A percentile compares a stretch with the other conserved stretches of the same genome.
These are phyloP conservation scores for Boletellus emodensis DNA, from an alignment of 768 basidiomycete genomes.

Conservation along the genomic window DNA sequence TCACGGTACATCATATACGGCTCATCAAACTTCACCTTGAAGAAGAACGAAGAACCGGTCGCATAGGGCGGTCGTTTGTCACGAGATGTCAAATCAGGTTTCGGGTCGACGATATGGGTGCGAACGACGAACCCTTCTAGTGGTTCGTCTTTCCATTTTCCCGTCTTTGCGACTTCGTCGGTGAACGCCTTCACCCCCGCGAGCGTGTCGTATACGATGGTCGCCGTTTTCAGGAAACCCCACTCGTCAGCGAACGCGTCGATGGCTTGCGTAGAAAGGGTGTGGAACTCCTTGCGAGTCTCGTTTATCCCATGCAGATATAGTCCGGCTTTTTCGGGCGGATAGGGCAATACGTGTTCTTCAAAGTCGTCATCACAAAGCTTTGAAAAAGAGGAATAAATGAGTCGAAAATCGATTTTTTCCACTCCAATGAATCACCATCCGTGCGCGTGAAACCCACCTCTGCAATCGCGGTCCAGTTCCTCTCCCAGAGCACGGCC, in stretches of 20 bases:
- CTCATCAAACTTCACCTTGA: constrained; percentile 99
- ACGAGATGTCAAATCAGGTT: constrained; percentile 27
- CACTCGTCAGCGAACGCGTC: constrained; percentile 82
- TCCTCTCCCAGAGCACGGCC: constrained; percentile 65
- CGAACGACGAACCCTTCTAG: constrained; percentile 96
- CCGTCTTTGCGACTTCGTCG: constrained; percentile 56
- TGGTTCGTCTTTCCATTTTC: constrained; percentile 77
- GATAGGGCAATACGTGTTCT: constrained; percentile 88
- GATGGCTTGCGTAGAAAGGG: constrained; percentile 62
- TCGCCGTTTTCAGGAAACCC: constrained; percentile 84
- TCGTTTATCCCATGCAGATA: constrained; percentile 91
- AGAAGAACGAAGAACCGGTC: constrained; percentile 87
- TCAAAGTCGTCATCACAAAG: constrained; percentile 97
- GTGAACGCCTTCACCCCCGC: constrained; percentile 72
- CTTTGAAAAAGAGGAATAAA: constrained; percentile 35
- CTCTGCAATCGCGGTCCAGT: constrained; percentile 90
- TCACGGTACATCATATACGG: constrained; percentile 99
- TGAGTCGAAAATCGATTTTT: too few relatives aligned
- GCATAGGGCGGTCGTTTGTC: constrained; percentile 58
- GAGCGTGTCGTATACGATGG: constrained; percentile 51
- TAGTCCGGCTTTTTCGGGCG: constrained; percentile 79
- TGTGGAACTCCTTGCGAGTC: constrained; percentile 61
- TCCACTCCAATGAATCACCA: too few relatives aligned
- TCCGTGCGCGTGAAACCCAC: constrained; percentile 38
- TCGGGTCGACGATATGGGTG: constrained; percentile 52